Percentiles rank a stretch among this genome's conserved stretches.
Conservation (phyloP, 176 grass and related monocot species). For the Avena insularis region DNA sequence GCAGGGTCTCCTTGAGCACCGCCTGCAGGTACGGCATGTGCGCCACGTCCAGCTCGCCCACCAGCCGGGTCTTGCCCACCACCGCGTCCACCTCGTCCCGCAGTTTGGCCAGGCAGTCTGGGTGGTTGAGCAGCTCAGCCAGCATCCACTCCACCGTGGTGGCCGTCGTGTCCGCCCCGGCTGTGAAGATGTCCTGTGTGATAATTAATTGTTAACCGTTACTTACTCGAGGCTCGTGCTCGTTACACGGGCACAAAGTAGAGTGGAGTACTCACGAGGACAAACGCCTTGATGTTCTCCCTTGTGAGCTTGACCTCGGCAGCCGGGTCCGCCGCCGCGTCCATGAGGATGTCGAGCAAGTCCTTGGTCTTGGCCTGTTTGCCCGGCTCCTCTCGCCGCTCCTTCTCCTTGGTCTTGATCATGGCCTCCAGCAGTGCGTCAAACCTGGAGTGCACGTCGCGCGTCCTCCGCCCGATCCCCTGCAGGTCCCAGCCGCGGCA, state of each 20-base stretch:
- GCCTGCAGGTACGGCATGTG: slow-evolving; percentile 24
- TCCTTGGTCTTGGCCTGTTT: not conserved
- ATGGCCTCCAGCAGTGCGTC: slow-evolving; percentile 11
- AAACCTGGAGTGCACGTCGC: slow-evolving; percentile 25
- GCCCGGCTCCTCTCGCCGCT: not conserved
- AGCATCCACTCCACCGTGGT: slow-evolving; percentile 21
- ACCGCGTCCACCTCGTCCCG: not conserved
- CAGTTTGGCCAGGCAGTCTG: not conserved
- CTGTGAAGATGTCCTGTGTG: slow-evolving; percentile 12
- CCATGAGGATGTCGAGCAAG: slow-evolving; percentile 30
- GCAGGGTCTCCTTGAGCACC: slow-evolving; percentile 19
- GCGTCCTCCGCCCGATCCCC: not conserved
- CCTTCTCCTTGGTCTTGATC: slow-evolving; percentile 9
- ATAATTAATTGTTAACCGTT: not conserved
- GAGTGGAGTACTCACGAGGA: not conserved
- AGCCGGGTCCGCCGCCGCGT: slow-evolving; percentile 1
- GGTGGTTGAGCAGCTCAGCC: slow-evolving; percentile 17
- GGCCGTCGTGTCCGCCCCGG: slow-evolving; percentile 29
- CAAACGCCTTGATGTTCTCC: slow-evolving; percentile 10
- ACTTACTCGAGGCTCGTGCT: not conserved
- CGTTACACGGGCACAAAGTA: not conserved
- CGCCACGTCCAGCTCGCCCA: slow-evolving; percentile 9
- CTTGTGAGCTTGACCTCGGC: slow-evolving; percentile 26
- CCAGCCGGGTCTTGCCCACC: not conserved
- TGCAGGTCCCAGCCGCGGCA: slow-evolving; percentile 25